Conservation (phyloP, 2,329 filamentous ascomycete species). For the Cordyceps sp. region DNA sequence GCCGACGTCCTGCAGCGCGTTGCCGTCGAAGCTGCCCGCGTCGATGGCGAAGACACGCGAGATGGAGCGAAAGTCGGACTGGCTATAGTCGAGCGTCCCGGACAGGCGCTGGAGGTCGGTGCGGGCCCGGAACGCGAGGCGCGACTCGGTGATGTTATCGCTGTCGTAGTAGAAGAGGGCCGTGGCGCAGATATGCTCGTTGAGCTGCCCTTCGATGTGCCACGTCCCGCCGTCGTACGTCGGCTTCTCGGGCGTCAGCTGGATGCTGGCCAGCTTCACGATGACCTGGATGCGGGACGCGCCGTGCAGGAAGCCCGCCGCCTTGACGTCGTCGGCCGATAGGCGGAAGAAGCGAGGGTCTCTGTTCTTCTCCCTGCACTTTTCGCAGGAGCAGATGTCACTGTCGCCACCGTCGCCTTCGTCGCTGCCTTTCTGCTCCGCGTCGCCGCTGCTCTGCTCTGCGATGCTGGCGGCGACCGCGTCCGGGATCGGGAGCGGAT, state of each 20-base stretch:
- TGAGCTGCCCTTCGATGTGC: conserved; percentile 38
- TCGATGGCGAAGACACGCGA: conserved; percentile 17
- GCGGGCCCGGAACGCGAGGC: conserved; percentile 31
- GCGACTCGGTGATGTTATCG: conserved; percentile 39
- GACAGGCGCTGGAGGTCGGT: conserved; percentile 14
- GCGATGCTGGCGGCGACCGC: no score
- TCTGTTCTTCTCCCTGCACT: no score
- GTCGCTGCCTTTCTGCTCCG: conserved; percentile 3
- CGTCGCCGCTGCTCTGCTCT: neutral
- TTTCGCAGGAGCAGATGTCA: no score
- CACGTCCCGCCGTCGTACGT: conserved; percentile 34
- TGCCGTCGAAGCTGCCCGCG: neutral
- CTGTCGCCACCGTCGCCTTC: neutral
- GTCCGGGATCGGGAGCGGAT: no score
- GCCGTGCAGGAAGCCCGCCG: conserved; percentile 10
- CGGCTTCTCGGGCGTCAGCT: conserved; percentile 41
- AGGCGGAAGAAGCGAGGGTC: neutral
- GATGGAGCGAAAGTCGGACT: conserved; percentile 17
- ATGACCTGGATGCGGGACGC: conserved; percentile 37
- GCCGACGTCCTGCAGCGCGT: conserved; percentile 22
- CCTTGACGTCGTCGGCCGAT: conserved; percentile 8
- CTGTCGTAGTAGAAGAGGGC: conserved; percentile 45
- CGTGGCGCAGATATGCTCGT: conserved; percentile 48
- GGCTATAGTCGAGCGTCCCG: conserved; percentile 11
- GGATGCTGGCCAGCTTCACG: conserved; percentile 44